Evolutionary conservation across 495 filamentous ascomycete genomes (phyloP), one percentile per base, ranked within the genome.

Genomic region (Tuber magnatum): DNA sequence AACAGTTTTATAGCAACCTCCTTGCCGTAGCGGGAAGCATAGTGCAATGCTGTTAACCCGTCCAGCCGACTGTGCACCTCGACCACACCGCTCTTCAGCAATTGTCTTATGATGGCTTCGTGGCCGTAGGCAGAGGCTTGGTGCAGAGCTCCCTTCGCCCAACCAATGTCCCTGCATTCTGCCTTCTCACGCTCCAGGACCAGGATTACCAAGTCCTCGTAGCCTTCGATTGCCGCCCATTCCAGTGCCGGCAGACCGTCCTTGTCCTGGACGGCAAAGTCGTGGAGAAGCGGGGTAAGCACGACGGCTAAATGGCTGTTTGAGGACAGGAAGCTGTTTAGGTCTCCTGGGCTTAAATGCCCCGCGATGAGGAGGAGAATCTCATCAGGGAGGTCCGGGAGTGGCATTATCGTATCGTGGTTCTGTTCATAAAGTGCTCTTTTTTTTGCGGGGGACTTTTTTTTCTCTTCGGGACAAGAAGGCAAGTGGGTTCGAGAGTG

Each of bases 221-320:
- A 65, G 56, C 56, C 56, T 18, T 65, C 56, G 56, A 65, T 65
- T 65, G 56, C 56, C 56, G 56, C 56, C 56, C 56, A 65, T 65
- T 65, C 56, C 56, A 65, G 35, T 7, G 56, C 56, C 56, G 56
- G 56, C 56, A 65, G 56, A 35, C 56, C 56, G 28, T 65, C 56
- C 56, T 65, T 65, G 56, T 65, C 56, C 28, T 65, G 56, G 56
- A 65, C 56, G 28, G 56, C 56, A 35, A 65, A 7, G 28, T 65
- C 56, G 56, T 65, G 56, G 56, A 65, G 56, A 35, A 65, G 56
- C 28, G 56, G 56, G 56, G 56, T 65, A 65, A 65, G 56, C 28
- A 65, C 56, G 56, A 32, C 56, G 56, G 56, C 56, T 65, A 65
- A 65, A 65, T 35, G 56, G 28, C 56, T 28, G 28, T 65, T 65